These are phyloP conservation scores for Macrophomina tecta DNA, from an alignment of 2,329 filamentous ascomycete genomes.

Conservation along the genomic window DNA sequence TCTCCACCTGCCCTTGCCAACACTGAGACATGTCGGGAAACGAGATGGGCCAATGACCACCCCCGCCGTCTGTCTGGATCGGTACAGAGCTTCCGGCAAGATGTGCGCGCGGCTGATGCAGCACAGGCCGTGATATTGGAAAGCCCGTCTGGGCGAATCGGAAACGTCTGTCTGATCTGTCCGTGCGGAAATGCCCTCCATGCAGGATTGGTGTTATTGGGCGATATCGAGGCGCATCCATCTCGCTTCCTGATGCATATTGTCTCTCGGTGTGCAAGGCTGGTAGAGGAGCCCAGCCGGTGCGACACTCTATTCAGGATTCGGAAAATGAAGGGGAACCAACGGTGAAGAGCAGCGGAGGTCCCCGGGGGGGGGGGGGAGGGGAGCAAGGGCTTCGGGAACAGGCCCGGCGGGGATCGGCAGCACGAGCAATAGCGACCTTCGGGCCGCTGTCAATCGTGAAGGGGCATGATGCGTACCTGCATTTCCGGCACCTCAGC, in stretches of 20 bases:
- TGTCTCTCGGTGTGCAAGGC: neutral
- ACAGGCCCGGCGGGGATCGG: constrained; percentile 15
- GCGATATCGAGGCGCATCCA: constrained; percentile 11
- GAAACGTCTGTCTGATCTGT: constrained; percentile 1
- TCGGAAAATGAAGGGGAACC: constrained; percentile 7
- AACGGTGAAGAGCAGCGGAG: constrained; percentile 4
- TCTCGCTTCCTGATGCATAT: constrained; percentile 24
- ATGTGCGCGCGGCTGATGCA: neutral
- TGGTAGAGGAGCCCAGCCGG: neutral
- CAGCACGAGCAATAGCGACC: constrained; percentile 11
- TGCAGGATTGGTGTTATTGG: constrained; percentile 4
- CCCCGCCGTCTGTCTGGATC: neutral
- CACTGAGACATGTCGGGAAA: neutral
- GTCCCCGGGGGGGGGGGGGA: neutral
- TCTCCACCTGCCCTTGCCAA: neutral
- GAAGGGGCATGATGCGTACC: constrained; percentile 52
- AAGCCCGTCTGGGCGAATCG: constrained; percentile 11
- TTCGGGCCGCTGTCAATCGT: constrained; percentile 21
- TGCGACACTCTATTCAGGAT: constrained; percentile 1
- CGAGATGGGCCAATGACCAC: neutral
- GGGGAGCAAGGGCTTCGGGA: constrained; percentile 8
- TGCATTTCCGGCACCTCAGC: constrained; percentile 90
- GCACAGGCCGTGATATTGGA: neutral
- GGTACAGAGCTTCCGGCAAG: neutral
- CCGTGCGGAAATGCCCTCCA: constrained; percentile 3